These are phyloP conservation scores for Rhodotorula sphaerocarpa DNA, from an alignment of 768 basidiomycete genomes.

Conservation along the genomic window DNA sequence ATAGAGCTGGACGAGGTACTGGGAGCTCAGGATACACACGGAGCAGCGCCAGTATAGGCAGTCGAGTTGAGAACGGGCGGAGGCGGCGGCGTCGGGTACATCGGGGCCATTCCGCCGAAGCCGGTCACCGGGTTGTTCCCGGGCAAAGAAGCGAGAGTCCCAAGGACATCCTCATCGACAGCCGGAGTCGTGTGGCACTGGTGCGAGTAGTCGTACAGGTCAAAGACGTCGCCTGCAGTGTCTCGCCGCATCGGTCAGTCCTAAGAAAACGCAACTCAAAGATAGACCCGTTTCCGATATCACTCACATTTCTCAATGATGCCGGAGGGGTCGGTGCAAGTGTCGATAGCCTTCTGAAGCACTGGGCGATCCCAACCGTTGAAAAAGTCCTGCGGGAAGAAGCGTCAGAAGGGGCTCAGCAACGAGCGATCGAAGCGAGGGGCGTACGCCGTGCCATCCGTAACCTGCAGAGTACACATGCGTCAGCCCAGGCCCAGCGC, in stretches of 20 bases:
- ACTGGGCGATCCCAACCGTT: slow-evolving; percentile 36
- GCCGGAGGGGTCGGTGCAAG: slow-evolving; percentile 34
- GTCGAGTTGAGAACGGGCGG: not conserved
- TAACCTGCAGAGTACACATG: not conserved
- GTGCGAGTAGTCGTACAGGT: slow-evolving; percentile 22
- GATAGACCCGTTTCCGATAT: too few species aligned
- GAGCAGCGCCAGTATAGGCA: slow-evolving; percentile 10
- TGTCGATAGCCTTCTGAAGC: slow-evolving; percentile 35
- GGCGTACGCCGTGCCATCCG: slow-evolving; percentile 3
- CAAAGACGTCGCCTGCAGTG: slow-evolving; percentile 27
- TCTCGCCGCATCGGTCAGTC: not conserved
- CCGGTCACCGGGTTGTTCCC: slow-evolving; percentile 38
- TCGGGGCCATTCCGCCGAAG: slow-evolving; percentile 11
- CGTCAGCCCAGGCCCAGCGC: not conserved
- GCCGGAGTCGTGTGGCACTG: slow-evolving; percentile 30
- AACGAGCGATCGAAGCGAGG: not conserved
- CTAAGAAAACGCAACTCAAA: too few species aligned
- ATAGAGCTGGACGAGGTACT: not conserved
- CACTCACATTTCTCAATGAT: slow-evolving; percentile 37
- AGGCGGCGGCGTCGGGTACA: not conserved
- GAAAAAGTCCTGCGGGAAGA: slow-evolving; percentile 2
- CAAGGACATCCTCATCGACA: slow-evolving; percentile 33
- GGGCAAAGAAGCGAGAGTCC: slow-evolving; percentile 27
- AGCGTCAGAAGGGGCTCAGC: not conserved
- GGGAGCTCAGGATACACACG: too few species aligned